A percentile compares a stretch with the other conserved stretches of the same genome.
phyloP scores from a whole-genome alignment of 2,329 filamentous ascomycete genomes.

The Aureobasidium sp. region DNA sequence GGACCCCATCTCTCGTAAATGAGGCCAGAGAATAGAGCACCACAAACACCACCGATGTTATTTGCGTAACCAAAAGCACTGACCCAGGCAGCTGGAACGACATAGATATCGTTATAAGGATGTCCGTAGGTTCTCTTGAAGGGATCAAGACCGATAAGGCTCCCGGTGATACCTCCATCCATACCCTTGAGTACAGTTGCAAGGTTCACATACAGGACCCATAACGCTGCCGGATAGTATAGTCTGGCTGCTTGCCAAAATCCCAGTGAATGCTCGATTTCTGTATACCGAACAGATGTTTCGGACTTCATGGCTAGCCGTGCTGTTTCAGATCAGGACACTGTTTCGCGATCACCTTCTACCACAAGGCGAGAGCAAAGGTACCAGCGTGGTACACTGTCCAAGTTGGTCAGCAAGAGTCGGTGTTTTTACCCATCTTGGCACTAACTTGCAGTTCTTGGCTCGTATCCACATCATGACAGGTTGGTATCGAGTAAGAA shows the following conservation, averaged over 20 bases:
- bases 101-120: constrained; percentile 4
- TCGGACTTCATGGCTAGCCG: constrained; percentile 2
- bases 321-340: neutral
- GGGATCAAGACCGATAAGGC: constrained; percentile 8
- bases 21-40: constrained; percentile 5
- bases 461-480: neutral
- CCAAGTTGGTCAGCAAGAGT: neutral
- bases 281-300: neutral
- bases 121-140: constrained; percentile 7
- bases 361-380: neutral
- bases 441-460: neutral
- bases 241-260: constrained; percentile 13
- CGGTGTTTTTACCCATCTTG: constrained; percentile 2
- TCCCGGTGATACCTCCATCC: constrained; percentile 10
- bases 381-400: neutral
- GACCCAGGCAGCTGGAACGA: constrained; percentile 13
- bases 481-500: neutral
- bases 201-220: constrained; percentile 9
- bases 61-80: constrained; percentile 14
- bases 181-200: constrained; percentile 8
- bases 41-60: constrained; percentile 7
- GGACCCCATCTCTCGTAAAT: constrained; percentile 11
- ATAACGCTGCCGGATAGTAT: constrained; percentile 13
- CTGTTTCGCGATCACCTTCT: neutral
- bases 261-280: constrained; percentile 1